Base-by-base conservation (phyloP, 139 green algal species). In the Auxenochlorella pyrenoidosa region DNA sequence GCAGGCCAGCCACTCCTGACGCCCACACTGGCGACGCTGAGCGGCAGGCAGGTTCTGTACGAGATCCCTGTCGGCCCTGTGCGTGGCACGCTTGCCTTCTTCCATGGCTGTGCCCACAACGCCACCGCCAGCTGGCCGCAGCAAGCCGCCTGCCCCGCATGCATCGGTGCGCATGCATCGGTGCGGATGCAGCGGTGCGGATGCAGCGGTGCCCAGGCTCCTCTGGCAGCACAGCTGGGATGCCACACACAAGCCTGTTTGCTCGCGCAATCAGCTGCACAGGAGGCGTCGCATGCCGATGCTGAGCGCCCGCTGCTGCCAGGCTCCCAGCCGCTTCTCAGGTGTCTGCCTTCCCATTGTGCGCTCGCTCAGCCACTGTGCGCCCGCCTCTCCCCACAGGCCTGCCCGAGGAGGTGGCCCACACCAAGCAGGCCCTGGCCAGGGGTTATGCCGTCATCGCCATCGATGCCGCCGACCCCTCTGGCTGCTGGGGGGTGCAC, bases 361-460 rank as follows among this genome's bases (percentile, higher is more conserved):
- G n/a, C n/a, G n/a, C n/a, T n/a, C n/a, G n/a, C n/a, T n/a, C n/a
- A n/a, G n/a, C n/a, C n/a, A n/a, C n/a, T n/a, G n/a, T n/a, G n/a
- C 28, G 30, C 65, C 28, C 65, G 21, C 36, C 30, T 15, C 36
- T 47, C 10, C 30, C 6, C 43, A 36, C 79, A 85, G 81, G 81
- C 43, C 81, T 86, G 41, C 81, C 81, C 12, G 81, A 86, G 43
- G 81, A 86, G 65, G 43, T 86, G 41, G 81, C 81, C 0, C 81
- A 86, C 81, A 86, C 81, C 30, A 86, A 86, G 81, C 81, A 86
- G 81, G 81, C 81, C 30, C 81, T 86, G 65, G 65, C 65, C 24
- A 66, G 81, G 24, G 81, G 81, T 2, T 86, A 86, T 36, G 81
- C 81, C 18, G 65, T 86, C 41, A 21, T 86, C 5, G 81, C 81